Evolutionary conservation across 371 early-diverging fungal species (phyloP).

Genomic region (Mucor racemosus): DNA sequence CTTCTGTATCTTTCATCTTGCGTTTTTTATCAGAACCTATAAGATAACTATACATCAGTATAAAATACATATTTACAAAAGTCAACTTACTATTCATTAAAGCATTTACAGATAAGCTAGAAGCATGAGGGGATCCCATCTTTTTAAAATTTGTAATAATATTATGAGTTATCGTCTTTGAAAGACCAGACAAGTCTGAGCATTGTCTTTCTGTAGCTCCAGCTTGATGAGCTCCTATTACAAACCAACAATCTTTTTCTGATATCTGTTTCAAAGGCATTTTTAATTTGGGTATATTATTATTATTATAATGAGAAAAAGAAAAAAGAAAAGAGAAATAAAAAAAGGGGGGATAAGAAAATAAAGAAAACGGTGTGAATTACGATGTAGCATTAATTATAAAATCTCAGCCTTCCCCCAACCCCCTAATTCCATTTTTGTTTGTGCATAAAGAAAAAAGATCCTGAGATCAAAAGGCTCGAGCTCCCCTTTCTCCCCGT

Average conservation of each 20-base stretch:
- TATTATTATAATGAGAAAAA: neutral
- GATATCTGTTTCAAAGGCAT: conserved; percentile 14
- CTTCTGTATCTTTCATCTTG: conserved; percentile 5
- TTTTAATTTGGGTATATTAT: neutral
- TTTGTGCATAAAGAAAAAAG: too few species aligned
- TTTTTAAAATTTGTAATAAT: conserved; percentile 46
- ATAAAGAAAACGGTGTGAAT: neutral
- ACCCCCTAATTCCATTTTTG: too few species aligned
- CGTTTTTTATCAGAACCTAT: conserved; percentile 9
- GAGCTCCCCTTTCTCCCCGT: too few species aligned
- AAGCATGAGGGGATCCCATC: conserved; percentile 42
- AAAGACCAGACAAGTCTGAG: conserved; percentile 46
- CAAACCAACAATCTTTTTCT: conserved; percentile 40
- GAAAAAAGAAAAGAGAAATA: neutral
- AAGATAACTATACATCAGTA: neutral
- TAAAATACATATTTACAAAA: neutral
- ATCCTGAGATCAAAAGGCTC: too few species aligned
- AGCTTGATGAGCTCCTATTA: conserved; percentile 54
- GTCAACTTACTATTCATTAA: neutral
- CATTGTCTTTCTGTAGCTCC: conserved; percentile 50
- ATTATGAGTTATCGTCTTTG: conserved; percentile 42
- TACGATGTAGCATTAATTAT: too few species aligned
- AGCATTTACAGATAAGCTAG: conserved; percentile 23
- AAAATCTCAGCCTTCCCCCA: too few species aligned
- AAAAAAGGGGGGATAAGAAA: neutral